Percentiles rank a stretch among this genome's conserved stretches.
These are phyloP conservation scores for Amaranthus tricolor DNA, from an alignment of 179 eudicot species.

Conservation along the genomic window DNA sequence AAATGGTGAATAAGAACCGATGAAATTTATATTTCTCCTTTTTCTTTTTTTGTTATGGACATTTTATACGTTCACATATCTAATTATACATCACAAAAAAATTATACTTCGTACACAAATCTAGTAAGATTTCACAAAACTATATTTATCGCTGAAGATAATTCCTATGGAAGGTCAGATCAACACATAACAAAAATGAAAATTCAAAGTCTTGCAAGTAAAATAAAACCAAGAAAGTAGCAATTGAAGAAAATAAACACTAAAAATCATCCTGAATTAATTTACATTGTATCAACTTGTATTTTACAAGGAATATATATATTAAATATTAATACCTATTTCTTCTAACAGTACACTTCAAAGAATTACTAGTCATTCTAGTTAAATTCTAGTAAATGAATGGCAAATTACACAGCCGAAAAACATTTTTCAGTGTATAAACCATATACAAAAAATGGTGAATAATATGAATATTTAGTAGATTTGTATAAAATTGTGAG, in stretches of 20 bases:
- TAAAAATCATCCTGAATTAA: slow-evolving; percentile 8
- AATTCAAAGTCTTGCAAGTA: not conserved
- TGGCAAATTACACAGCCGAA: slow-evolving; percentile 23
- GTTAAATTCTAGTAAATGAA: slow-evolving; percentile 18
- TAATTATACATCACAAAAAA: too few species aligned
- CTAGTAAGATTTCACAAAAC: too few species aligned
- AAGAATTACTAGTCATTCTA: slow-evolving; percentile 29
- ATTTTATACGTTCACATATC: too few species aligned
- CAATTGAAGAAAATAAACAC: not conserved
- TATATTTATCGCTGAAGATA: too few species aligned
- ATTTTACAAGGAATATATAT: slow-evolving; percentile 17
- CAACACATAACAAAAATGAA: not conserved
- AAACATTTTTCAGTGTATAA: slow-evolving; percentile 1
- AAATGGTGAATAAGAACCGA: too few species aligned
- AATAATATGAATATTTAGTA: slow-evolving; percentile 14
- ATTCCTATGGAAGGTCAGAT: not conserved
- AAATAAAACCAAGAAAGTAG: not conserved
- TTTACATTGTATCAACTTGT: slow-evolving; percentile 19
- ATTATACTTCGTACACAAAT: too few species aligned
- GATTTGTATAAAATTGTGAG: not conserved
- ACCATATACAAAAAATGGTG: slow-evolving; percentile 31
- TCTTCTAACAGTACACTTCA: slow-evolving; percentile 19
- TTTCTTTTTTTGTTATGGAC: too few species aligned
- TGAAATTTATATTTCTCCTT: too few species aligned
- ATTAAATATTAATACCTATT: slow-evolving; percentile 13